Percentiles rank a stretch among this genome's conserved stretches.
These are phyloP conservation scores for Rhynchospora breviuscula DNA, from an alignment of 176 grass and related monocot genomes.

Conservation along the genomic window DNA sequence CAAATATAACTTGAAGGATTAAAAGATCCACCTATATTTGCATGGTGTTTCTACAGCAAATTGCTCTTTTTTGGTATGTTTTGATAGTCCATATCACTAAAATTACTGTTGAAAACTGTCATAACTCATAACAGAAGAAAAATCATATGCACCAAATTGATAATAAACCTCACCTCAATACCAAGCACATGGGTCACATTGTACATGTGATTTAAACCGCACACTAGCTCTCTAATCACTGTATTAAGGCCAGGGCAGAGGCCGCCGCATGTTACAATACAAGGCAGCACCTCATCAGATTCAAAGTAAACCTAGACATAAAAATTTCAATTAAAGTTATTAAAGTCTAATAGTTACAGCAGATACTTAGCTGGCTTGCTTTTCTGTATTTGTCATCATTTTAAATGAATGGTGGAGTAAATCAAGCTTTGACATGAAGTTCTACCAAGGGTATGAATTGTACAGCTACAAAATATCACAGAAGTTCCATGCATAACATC, in stretches of 20 bases:
- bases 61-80: background rate
- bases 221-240: constrained; percentile 95
- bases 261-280: constrained; percentile 96
- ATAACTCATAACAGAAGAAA: background rate
- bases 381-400: background rate
- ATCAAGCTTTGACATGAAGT: constrained; percentile 8
- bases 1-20: background rate
- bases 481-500: background rate
- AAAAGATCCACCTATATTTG: background rate
- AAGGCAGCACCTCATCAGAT: constrained; percentile 70
- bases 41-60: background rate
- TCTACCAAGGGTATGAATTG: background rate
- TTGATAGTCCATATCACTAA: background rate
- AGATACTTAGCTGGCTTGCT: background rate
- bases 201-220: constrained; percentile 94
- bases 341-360: background rate
- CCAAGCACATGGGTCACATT: constrained; percentile 55
- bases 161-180: constrained; percentile 65
- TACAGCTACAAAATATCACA: background rate
- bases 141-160: constrained; percentile 14
- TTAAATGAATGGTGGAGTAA: constrained; percentile 3
- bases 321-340: constrained; percentile 3
- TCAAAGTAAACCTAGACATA: constrained; percentile 72
- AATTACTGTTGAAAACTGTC: background rate
- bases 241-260: constrained; percentile 98